Conservation (phyloP, 148 eudicot genomes). For the Rheum nobile region DNA sequence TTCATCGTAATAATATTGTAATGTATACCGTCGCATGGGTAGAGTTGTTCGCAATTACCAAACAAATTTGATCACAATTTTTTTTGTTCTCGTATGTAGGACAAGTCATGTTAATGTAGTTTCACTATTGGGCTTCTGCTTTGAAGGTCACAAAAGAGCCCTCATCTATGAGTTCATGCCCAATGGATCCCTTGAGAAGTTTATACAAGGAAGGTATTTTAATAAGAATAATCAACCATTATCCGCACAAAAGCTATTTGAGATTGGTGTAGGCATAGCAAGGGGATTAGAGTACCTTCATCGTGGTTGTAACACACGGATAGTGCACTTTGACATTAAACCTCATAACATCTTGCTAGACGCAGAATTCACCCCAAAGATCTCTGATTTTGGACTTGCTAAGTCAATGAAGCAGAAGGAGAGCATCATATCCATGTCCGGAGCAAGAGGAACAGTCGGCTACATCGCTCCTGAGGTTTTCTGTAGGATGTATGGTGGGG, state of each 20-base stretch:
- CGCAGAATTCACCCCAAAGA: conserved; percentile 54
- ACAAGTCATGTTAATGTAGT: conserved; percentile 5
- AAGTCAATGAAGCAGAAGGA: conserved; percentile 55
- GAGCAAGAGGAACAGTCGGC: conserved; percentile 80
- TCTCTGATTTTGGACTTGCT: conserved; percentile 86
- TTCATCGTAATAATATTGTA: too few relatives aligned
- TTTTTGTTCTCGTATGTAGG: neutral
- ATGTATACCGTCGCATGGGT: too few relatives aligned
- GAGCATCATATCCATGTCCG: conserved; percentile 78
- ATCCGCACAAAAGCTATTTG: neutral
- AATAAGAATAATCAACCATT: neutral
- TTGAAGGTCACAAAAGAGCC: conserved; percentile 2
- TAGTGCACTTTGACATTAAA: conserved; percentile 77
- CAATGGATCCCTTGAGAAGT: neutral
- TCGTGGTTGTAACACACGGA: neutral
- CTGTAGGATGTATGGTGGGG: conserved; percentile 50
- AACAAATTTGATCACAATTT: too few relatives aligned
- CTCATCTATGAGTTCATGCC: conserved; percentile 7
- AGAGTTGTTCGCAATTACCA: too few relatives aligned
- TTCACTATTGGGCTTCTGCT: neutral
- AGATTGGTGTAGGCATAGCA: neutral
- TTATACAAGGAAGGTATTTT: neutral
- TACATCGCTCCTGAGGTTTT: conserved; percentile 68
- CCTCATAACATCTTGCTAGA: conserved; percentile 67
- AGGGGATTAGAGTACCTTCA: conserved; percentile 6